Evolutionary conservation across 495 filamentous ascomycete species (phyloP).

Genomic region (Aspergillus mulundensis): DNA sequence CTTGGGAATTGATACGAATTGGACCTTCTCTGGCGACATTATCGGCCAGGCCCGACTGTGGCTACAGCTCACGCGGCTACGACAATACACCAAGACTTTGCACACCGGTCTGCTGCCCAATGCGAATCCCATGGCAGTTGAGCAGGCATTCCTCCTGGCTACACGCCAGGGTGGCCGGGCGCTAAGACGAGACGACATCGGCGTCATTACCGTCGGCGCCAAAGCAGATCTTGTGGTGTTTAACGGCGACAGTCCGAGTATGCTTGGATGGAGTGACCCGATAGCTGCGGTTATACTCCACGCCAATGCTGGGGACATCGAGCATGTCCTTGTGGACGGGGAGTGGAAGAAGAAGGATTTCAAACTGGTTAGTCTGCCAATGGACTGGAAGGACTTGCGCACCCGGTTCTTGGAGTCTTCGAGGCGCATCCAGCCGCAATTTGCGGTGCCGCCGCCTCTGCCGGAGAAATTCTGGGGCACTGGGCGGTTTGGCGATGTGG

Average conservation of each 20-base stretch:
- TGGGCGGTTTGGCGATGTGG: slow-evolving; percentile 1
- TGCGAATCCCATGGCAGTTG: slow-evolving; percentile 38
- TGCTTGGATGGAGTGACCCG: slow-evolving; percentile 49
- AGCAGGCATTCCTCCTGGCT: slow-evolving; percentile 48
- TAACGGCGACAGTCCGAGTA: slow-evolving; percentile 37
- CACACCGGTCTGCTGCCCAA: slow-evolving; percentile 31
- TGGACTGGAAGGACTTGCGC: not conserved
- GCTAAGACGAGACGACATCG: slow-evolving; percentile 41
- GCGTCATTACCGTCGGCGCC: slow-evolving; percentile 39
- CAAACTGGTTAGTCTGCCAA: slow-evolving; percentile 21
- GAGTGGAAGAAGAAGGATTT: slow-evolving; percentile 35
- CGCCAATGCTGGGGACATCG: slow-evolving; percentile 43
- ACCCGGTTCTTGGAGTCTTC: slow-evolving; percentile 16
- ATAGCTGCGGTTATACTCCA: slow-evolving; percentile 51
- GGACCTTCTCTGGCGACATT: slow-evolving; percentile 5
- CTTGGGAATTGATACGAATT: not conserved
- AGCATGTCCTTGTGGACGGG: slow-evolving; percentile 46
- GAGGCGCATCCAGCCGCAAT: slow-evolving; percentile 20
- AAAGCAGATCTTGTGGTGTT: slow-evolving; percentile 52
- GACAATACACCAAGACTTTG: slow-evolving; percentile 25
- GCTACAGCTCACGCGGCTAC: slow-evolving; percentile 29
- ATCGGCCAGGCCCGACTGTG: slow-evolving; percentile 35
- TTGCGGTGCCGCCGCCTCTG: slow-evolving; percentile 3
- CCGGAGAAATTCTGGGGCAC: slow-evolving; percentile 9
- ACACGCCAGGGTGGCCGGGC: slow-evolving; percentile 45